These are phyloP conservation scores for Groenewaldozyma sp. DNA, from an alignment of 1,139 yeast species.

Conservation along the genomic window DNA sequence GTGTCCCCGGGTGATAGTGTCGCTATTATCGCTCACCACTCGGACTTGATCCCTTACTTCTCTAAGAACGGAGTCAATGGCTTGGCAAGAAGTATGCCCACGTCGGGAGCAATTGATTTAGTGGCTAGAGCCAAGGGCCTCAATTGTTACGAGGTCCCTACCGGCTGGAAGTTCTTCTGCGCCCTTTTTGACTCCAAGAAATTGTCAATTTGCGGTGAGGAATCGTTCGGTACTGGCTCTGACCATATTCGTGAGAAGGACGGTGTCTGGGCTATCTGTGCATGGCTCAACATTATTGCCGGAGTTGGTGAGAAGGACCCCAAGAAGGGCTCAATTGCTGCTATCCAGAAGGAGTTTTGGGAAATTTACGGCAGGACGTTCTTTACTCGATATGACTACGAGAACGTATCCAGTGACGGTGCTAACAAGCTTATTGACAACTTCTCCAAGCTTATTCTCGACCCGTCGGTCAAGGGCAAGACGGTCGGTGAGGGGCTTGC, in stretches of 20 bases:
- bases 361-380: constrained; percentile 91
- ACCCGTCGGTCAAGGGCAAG: constrained; percentile 38
- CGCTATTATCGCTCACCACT: constrained; percentile 93
- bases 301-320: constrained; percentile 47
- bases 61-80: constrained; percentile 80
- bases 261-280: constrained; percentile 95
- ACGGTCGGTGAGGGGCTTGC: constrained; percentile 38
- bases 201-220: constrained; percentile 96
- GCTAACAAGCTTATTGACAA: constrained; percentile 61
- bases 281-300: constrained; percentile 94
- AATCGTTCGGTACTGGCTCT: constrained; percentile 96
- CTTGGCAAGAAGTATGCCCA: constrained; percentile 97
- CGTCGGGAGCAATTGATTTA: constrained; percentile 86
- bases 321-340: constrained; percentile 56
- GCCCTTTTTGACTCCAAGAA: constrained; percentile 88
- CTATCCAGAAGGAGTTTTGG: constrained; percentile 86
- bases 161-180: constrained; percentile 98
- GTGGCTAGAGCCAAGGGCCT: constrained; percentile 77
- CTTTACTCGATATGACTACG: constrained; percentile 93
- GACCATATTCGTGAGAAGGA: constrained; percentile 97
- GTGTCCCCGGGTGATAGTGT: constrained; percentile 98
- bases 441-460: constrained; percentile 38
- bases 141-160: constrained; percentile 86
- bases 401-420: constrained; percentile 65
- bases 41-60: constrained; percentile 83